These are phyloP conservation scores for Ustilago trichophora DNA, from an alignment of 1,284 basidiomycete species.

Conservation along the genomic window DNA sequence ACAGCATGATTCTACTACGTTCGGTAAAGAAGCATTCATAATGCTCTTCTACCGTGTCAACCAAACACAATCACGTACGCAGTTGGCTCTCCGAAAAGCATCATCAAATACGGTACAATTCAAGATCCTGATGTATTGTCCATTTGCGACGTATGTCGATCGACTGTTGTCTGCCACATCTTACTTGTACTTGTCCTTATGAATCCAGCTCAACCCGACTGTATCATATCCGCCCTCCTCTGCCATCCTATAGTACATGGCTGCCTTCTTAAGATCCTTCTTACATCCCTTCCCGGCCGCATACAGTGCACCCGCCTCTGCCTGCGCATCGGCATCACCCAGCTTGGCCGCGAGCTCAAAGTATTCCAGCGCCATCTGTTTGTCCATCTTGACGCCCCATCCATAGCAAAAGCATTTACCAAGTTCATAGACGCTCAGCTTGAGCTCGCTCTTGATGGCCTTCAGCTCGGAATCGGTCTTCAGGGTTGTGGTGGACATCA, in stretches of 20 bases:
- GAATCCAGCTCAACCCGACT: slow-evolving; percentile 61
- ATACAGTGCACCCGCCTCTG: slow-evolving; percentile 79
- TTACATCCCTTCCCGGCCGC: slow-evolving; percentile 83
- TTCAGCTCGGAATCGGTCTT: slow-evolving; percentile 66
- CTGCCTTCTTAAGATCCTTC: slow-evolving; percentile 84
- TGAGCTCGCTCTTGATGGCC: slow-evolving; percentile 75
- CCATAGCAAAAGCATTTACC: slow-evolving; percentile 91
- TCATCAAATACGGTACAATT: too few relatives aligned
- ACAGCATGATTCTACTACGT: too few relatives aligned
- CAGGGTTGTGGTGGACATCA: slow-evolving; percentile 73
- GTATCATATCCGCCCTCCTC: slow-evolving; percentile 66
- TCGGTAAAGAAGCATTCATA: not conserved
- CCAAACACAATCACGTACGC: too few relatives aligned
- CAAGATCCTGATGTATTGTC: too few relatives aligned
- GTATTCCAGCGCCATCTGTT: slow-evolving; percentile 74
- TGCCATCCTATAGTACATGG: slow-evolving; percentile 87
- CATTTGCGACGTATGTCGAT: too few relatives aligned
- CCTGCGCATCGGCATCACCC: slow-evolving; percentile 86
- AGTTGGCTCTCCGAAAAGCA: too few relatives aligned
- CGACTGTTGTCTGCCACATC: too few relatives aligned
- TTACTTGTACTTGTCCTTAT: slow-evolving; percentile 60
- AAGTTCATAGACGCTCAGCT: slow-evolving; percentile 88
- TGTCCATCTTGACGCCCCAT: slow-evolving; percentile 86
- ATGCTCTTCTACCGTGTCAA: too few relatives aligned
- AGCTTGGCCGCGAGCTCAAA: slow-evolving; percentile 83